Base-by-base conservation (phyloP, 345 rosid species). In the Hibiscus tridactylites region DNA sequence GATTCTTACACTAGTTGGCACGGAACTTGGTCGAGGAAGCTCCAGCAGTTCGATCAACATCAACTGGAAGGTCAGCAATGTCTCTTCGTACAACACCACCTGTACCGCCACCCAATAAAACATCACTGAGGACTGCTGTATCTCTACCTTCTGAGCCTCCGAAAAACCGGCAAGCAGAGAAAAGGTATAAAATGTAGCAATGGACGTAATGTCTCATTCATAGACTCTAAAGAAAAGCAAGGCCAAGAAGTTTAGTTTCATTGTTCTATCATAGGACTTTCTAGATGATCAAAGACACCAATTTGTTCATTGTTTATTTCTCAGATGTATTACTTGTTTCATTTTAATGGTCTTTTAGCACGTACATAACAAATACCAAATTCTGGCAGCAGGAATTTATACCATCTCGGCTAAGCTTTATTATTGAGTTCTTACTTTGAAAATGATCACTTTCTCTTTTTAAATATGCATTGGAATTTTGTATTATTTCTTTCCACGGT, bases 71-170 rank as follows among this genome's bases (percentile, higher is more conserved):
- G 76, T 73, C 90, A 46, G 26, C 91, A 42, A 74, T 79, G 69
- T 75, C 97, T 47, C 76, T 80, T 71, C 85, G 83, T 16, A 61
- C 89, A 28, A 80, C 86, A 37, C 85, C 88, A n/a, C 83, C 88
- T 67, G 83, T 86, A 24, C 90, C 87, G 15, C 90, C 88, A 1
- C 85, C 91, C 1, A 81, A 78, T 75, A 91, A 90, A 75, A 79
- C 79, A 47, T 81, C 88, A 42, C 79, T 90, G 33, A 85, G 84
- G 83, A 86, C 91, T 8, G 85, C 87, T 5, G 86, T 84, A 60
- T 83, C 91, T 29, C 75, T 87, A 61, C 91, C 87, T 15, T 90
- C 93, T 0, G 92, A 76, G 65, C 89, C 97, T 75, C 92, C 89
- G 0, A 88, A 83, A 77, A 82, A 75, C 71, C 81, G 82, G 29